Percentiles rank a stretch among this genome's conserved stretches.
These are phyloP conservation scores for Remersonia thermophila DNA, from an alignment of 2,329 filamentous ascomycete genomes.

Conservation along the genomic window DNA sequence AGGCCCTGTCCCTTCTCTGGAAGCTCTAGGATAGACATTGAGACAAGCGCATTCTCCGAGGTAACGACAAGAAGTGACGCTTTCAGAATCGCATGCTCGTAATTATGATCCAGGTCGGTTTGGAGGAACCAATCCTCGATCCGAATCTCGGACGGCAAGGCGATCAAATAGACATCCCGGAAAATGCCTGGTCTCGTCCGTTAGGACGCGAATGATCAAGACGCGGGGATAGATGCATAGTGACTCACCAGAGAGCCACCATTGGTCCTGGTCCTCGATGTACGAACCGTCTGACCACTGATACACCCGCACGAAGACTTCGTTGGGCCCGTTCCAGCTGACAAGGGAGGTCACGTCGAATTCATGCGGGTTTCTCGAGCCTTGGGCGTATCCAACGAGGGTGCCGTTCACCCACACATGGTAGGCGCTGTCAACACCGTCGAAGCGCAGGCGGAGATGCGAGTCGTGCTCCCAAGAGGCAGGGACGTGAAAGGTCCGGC, in stretches of 20 bases:
- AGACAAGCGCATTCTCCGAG: constrained; percentile 23
- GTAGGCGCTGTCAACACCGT: constrained; percentile 60
- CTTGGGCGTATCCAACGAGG: constrained; percentile 55
- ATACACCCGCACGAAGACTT: constrained; percentile 53
- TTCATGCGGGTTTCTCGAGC: constrained; percentile 54
- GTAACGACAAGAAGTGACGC: constrained; percentile 19
- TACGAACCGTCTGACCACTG: constrained; percentile 59
- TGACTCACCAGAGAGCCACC: constrained; percentile 47
- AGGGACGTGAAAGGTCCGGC: constrained; percentile 42
- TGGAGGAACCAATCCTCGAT: constrained; percentile 49
- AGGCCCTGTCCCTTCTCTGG: constrained; percentile 23
- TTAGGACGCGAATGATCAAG: not conserved
- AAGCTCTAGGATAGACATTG: constrained; percentile 32
- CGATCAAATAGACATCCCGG: constrained; percentile 50
- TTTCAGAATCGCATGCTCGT: constrained; percentile 31
- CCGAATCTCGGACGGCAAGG: constrained; percentile 36
- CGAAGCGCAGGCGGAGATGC: constrained; percentile 53
- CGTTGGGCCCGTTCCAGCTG: constrained; percentile 32
- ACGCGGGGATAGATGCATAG: not conserved
- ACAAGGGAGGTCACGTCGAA: constrained; percentile 50
- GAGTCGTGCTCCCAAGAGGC: constrained; percentile 28
- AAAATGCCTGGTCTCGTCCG: constrained; percentile 39
- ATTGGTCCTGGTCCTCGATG: constrained; percentile 59
- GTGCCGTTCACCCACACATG: constrained; percentile 56
- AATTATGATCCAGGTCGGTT: constrained; percentile 38